Evolutionary conservation across 495 filamentous ascomycete genomes (phyloP).

Genomic region (Penicillium psychrofluorescens): DNA sequence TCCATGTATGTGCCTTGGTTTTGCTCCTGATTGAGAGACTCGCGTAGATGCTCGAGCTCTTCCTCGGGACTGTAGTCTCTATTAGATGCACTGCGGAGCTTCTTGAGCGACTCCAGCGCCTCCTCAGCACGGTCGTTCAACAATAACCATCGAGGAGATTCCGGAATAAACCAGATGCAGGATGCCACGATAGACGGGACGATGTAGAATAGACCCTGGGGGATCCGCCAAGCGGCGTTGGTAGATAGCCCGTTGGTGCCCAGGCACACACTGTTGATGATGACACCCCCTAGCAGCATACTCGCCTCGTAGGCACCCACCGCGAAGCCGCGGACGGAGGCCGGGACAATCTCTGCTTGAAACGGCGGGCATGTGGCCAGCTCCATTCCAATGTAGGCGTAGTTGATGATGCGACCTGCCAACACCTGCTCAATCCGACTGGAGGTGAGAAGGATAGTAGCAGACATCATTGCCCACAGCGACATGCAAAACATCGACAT

Average conservation of each 20-base stretch:
- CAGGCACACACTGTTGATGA: conserved; percentile 21
- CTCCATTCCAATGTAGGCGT: conserved; percentile 32
- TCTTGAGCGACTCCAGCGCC: conserved; percentile 13
- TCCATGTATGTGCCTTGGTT: too few species aligned
- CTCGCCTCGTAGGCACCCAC: conserved; percentile 24
- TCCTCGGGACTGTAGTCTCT: too few species aligned
- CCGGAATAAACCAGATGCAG: conserved; percentile 26
- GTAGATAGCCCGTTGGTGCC: conserved; percentile 16
- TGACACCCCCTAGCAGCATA: conserved; percentile 17
- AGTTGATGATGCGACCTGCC: conserved; percentile 24
- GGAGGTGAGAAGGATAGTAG: conserved; percentile 24
- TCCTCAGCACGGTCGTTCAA: conserved; percentile 20
- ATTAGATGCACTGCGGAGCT: conserved; percentile 4
- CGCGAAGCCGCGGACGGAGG: conserved; percentile 24
- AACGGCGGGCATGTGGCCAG: conserved; percentile 22
- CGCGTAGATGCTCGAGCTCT: too few species aligned
- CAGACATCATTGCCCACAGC: conserved; percentile 23
- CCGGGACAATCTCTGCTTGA: conserved; percentile 25
- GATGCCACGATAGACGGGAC: conserved; percentile 15
- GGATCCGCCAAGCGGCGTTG: conserved; percentile 26
- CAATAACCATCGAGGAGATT: conserved; percentile 26
- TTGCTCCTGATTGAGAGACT: too few species aligned
- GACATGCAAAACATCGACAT: conserved; percentile 29
- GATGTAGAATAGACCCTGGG: conserved; percentile 20
- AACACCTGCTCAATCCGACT: conserved; percentile 20